phyloP scores from a whole-genome alignment of 495 filamentous ascomycete species.

The Neurospora tetraspora region DNA sequence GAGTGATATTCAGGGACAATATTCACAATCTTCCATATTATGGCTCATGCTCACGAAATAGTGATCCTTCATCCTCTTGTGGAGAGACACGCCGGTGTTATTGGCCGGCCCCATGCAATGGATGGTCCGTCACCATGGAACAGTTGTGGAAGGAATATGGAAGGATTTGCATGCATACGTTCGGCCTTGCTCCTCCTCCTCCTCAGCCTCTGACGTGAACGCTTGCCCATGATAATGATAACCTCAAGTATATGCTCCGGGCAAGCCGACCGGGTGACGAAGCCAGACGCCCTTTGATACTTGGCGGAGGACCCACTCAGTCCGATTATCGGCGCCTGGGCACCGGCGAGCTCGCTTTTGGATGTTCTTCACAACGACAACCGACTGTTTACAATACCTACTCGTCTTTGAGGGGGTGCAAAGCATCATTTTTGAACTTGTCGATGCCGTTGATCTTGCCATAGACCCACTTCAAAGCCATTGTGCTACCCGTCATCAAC shows the following conservation, averaged over 20 bases:
- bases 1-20: background rate
- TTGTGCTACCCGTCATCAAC: conserved; percentile 61
- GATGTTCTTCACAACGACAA: background rate
- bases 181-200: background rate
- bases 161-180: background rate
- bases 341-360: background rate
- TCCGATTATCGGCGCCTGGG: background rate
- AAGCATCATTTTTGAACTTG: conserved; percentile 23
- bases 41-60: background rate
- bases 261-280: background rate
- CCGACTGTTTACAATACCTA: background rate
- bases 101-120: background rate
- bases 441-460: conserved; percentile 57
- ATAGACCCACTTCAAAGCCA: conserved; percentile 57
- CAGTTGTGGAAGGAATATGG: background rate
- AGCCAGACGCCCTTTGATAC: background rate
- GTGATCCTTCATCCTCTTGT: background rate
- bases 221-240: background rate
- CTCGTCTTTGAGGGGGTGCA: conserved; percentile 14
- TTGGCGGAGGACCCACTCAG: background rate
- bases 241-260: background rate
- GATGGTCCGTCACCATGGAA: background rate
- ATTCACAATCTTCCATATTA: background rate
- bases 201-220: background rate
- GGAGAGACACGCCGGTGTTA: background rate